Evolutionary conservation across 345 rosid species (phyloP).

Genomic region (Odontarrhena argentea): DNA sequence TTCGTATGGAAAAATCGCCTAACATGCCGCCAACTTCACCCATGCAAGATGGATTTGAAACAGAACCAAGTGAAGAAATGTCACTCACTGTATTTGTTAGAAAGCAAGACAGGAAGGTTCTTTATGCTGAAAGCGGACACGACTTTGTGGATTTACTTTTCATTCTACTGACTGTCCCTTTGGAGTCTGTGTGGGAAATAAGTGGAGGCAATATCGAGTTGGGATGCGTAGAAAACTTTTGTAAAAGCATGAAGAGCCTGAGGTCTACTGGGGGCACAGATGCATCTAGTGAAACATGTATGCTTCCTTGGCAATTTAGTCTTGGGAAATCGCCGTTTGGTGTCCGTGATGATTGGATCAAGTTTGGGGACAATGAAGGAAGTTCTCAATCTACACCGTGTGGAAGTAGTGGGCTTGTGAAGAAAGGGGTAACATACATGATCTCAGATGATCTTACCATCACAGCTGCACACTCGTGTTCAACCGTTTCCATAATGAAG

Average conservation of each 20-base stretch:
- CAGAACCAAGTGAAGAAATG: neutral
- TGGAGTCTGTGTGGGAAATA: neutral
- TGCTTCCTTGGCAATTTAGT: neutral
- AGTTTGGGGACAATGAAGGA: neutral
- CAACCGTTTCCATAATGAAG: neutral
- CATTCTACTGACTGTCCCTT: conserved; percentile 13
- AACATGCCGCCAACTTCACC: neutral
- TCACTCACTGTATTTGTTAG: conserved; percentile 17
- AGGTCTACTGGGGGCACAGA: neutral
- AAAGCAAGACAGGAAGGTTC: conserved; percentile 12
- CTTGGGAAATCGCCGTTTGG: neutral
- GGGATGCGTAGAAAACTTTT: conserved; percentile 22
- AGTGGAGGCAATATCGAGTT: neutral
- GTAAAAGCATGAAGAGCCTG: conserved; percentile 6
- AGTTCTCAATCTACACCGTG: neutral
- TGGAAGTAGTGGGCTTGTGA: conserved; percentile 4
- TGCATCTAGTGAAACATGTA: neutral
- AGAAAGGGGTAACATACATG: neutral
- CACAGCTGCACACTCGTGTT: neutral
- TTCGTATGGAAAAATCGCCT: neutral
- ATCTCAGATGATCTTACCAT: conserved; percentile 20
- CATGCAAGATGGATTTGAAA: neutral
- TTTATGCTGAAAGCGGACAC: conserved; percentile 14
- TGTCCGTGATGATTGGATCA: neutral
- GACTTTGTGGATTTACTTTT: conserved; percentile 26